A percentile compares a stretch with the other conserved stretches of the same genome.
Conservation (phyloP, 768 basidiomycete genomes). For the Fomitopsis serialis region DNA sequence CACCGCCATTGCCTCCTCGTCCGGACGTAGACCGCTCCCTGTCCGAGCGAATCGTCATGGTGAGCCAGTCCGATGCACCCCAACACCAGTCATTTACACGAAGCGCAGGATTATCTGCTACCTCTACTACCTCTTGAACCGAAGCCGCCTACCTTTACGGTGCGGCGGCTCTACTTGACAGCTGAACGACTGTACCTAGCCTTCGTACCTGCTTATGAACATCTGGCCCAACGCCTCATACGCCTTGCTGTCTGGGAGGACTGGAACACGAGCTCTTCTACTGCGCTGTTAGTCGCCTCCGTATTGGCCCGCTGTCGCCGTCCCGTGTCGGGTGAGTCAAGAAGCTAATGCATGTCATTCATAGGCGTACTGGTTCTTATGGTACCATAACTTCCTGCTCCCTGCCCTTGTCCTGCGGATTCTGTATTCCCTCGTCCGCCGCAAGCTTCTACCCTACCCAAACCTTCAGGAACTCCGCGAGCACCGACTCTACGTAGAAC, state of each 20-base stretch:
- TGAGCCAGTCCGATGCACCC: constrained; percentile 4
- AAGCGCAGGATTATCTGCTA: constrained; percentile 34
- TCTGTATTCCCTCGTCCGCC: constrained; percentile 42
- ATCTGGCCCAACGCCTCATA: constrained; percentile 34
- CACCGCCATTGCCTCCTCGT: constrained; percentile 20
- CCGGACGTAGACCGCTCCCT: constrained; percentile 13
- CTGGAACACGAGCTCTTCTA: constrained; percentile 38
- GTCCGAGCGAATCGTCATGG: constrained; percentile 8
- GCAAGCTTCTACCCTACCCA: constrained; percentile 49
- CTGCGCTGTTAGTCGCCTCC: constrained; percentile 41
- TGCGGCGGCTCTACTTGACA: constrained; percentile 47
- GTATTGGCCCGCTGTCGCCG: background rate
- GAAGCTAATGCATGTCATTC: constrained; percentile 1
- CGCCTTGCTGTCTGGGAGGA: constrained; percentile 55
- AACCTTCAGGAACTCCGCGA: constrained; percentile 46
- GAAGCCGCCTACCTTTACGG: constrained; percentile 42
- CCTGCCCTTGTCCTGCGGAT: constrained; percentile 46
- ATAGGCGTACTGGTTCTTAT: constrained; percentile 59
- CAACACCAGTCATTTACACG: background rate
- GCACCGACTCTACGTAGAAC: constrained; percentile 42
- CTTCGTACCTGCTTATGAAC: constrained; percentile 42
- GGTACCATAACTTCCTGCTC: constrained; percentile 53
- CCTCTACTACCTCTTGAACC: constrained; percentile 41
- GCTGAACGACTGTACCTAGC: constrained; percentile 52
- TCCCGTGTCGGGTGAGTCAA: background rate